A percentile compares a stretch with the other conserved stretches of the same genome.
These are phyloP conservation scores for Hypoxylon trugodes DNA, from an alignment of 495 filamentous ascomycete genomes.

Conservation along the genomic window DNA sequence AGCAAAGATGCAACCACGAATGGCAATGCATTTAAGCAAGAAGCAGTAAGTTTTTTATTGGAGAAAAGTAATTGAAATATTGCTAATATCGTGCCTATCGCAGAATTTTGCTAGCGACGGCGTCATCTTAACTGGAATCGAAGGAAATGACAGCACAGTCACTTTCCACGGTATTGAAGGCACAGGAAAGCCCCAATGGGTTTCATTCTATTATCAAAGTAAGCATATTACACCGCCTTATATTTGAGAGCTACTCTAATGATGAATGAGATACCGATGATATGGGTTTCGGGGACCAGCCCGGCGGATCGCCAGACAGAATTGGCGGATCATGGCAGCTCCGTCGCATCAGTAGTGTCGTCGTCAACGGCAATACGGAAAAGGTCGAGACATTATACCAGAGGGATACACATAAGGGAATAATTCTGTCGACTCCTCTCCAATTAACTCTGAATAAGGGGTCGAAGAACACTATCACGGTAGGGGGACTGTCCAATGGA, in stretches of 20 bases:
- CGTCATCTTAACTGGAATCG: conserved; percentile 57
- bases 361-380: conserved; percentile 49
- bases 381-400: conserved; percentile 52
- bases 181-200: conserved; percentile 61
- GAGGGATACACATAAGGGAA: conserved; percentile 57
- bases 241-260: conserved; percentile 17
- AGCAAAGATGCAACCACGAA: conserved; percentile 49
- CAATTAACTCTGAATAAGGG: conserved; percentile 49
- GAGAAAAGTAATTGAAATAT: neutral
- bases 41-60: conserved; percentile 43
- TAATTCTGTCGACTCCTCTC: conserved; percentile 53
- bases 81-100: neutral
- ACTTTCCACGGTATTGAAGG: conserved; percentile 59
- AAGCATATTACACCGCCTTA: neutral
- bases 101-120: conserved; percentile 57
- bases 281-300: conserved; percentile 56
- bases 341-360: conserved; percentile 53
- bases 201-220: conserved; percentile 63
- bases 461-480: conserved; percentile 51
- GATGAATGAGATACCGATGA: conserved; percentile 46
- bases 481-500: conserved; percentile 53
- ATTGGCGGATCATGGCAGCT: conserved; percentile 55
- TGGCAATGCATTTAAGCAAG: conserved; percentile 58
- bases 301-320: conserved; percentile 51
- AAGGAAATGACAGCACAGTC: conserved; percentile 60